Percentiles rank a stretch among this genome's conserved stretches.
These are phyloP conservation scores for Acer yangbiense DNA, from an alignment of 345 rosid species.

Conservation along the genomic window DNA sequence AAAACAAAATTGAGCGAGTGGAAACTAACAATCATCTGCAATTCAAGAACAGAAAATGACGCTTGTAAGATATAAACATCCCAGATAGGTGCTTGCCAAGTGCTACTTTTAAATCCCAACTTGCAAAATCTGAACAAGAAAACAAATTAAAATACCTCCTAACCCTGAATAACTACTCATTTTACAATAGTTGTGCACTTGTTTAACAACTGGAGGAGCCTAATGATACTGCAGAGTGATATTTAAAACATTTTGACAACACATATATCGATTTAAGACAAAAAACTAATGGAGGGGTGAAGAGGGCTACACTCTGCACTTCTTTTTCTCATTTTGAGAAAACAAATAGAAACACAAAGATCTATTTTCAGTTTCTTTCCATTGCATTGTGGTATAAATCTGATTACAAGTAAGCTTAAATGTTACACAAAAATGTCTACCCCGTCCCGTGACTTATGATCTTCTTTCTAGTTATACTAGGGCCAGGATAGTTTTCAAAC, in stretches of 20 bases:
- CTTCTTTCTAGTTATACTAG: not conserved
- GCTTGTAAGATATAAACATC: not conserved
- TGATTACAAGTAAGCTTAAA: not conserved
- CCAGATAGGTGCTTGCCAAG: not conserved
- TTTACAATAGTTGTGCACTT: not conserved
- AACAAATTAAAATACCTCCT: not conserved
- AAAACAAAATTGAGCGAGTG: constrained; percentile 80
- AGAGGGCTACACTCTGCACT: not conserved
- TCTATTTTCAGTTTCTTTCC: constrained; percentile 5
- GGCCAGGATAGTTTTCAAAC: not conserved
- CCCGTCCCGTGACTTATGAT: not conserved
- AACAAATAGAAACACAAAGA: not conserved
- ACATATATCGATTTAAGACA: not conserved
- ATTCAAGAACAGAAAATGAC: not conserved
- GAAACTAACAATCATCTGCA: constrained; percentile 75
- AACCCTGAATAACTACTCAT: not conserved
- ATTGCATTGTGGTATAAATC: not conserved
- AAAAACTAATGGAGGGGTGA: too few species aligned
- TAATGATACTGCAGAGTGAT: not conserved
- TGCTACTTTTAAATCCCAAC: not conserved
- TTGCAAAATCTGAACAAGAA: not conserved
- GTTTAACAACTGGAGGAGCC: not conserved
- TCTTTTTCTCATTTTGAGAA: not conserved
- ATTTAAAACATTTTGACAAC: not conserved
- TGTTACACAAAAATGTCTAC: too few species aligned